Evolutionary conservation across 139 green algal genomes (phyloP), one percentile per base, ranked within the genome.

Genomic region (Pycnococcus provasolii): DNA sequence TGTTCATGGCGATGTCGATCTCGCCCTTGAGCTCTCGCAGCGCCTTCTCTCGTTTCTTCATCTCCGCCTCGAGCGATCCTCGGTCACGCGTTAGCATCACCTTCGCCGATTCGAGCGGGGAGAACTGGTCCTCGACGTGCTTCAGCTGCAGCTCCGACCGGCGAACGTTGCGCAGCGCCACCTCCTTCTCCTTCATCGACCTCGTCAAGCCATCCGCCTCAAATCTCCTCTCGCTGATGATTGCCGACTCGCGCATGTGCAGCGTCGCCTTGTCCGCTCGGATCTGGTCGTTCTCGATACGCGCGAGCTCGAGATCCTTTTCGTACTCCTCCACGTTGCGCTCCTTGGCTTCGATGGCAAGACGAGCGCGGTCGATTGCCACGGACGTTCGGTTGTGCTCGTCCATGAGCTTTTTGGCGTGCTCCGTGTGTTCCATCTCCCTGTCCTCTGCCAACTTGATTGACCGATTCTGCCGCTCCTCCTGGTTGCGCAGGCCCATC

Each of bases 261-360:
- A 86, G 60, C 2, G 45, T 69, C 5, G 73, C 75, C 63, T 78
- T 75, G 55, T 90, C 77, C 5, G 68, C 72, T 39, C 84, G 52
- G 50, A 85, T 77, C 68, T 88, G 81, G 40, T 91, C 85, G 8
- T 75, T 70, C 62, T 88, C 85, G 2, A 91, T 78, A 41, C 60
- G 54, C 5, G 80, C 77, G 40, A 87, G 62, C 74, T 89, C 84
- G 50, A 91, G 67, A 67, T 91, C 79, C 44, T 83, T 81, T 15
- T 70, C 66, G 46, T 89, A 74, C 60, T 88, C 78, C 58, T 87
- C 84, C 6, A 65, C 74, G 50, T 77, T 74, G 0, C 86, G 75
- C 11, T 87, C 82, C 77, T 89, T 87, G 46, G 76, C 62, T 62
- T 88, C 80, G 41, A 73, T 61, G 61, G 73, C 79, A n/a, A 70